phyloP scores from a whole-genome alignment of 1,284 basidiomycete species.

The Tetrapyrgos nigripes region DNA sequence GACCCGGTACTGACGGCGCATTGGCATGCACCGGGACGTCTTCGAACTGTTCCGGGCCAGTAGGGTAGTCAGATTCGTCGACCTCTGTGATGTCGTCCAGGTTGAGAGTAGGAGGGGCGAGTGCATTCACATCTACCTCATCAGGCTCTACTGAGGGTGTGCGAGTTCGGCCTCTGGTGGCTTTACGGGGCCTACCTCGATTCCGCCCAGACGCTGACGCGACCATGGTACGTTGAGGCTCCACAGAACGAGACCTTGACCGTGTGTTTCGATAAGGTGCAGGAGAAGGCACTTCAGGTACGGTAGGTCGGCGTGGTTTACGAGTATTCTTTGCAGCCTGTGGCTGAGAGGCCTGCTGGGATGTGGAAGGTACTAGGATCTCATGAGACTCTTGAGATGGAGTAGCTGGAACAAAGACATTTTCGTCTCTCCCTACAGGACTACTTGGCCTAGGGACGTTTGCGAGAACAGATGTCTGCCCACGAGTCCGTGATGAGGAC shows the following conservation, averaged over 20 bases:
- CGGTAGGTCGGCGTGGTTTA: background rate
- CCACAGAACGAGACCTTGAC: constrained; percentile 5
- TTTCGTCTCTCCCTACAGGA: background rate
- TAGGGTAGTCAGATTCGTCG: too few relatives aligned
- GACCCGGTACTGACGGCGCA: too few relatives aligned
- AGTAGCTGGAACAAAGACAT: background rate
- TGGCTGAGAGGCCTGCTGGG: background rate
- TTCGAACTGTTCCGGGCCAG: too few relatives aligned
- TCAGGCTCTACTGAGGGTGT: background rate
- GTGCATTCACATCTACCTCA: too few relatives aligned
- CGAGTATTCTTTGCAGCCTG: background rate
- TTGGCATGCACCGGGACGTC: too few relatives aligned
- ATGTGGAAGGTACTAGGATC: background rate
- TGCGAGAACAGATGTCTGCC: too few relatives aligned
- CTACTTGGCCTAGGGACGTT: too few relatives aligned
- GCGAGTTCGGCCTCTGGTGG: background rate
- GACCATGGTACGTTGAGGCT: background rate
- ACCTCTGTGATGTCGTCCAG: too few relatives aligned
- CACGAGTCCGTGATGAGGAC: background rate
- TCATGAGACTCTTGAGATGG: background rate
- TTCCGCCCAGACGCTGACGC: background rate
- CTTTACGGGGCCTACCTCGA: background rate
- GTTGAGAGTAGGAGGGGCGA: too few relatives aligned
- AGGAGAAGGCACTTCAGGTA: background rate
- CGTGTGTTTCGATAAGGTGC: constrained; percentile 11